Base-by-base conservation (phyloP, 2,329 filamentous ascomycete genomes). In the Westerdykella sp. region DNA sequence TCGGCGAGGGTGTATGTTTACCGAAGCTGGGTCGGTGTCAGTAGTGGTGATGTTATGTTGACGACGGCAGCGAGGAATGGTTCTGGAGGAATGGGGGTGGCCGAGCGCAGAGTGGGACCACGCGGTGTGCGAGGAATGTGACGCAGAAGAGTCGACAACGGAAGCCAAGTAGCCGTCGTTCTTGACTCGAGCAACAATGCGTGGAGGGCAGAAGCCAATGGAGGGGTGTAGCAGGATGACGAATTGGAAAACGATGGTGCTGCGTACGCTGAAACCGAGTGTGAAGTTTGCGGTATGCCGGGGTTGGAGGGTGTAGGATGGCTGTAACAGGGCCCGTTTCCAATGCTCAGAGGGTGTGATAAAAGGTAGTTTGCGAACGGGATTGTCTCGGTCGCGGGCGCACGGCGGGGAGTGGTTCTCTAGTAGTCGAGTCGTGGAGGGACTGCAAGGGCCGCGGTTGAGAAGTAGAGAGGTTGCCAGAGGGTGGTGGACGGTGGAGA, bases 141-240 rank as follows among this genome's bases (percentile, higher is more conserved):
- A 53, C 54, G 46, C 44, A 39, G 47, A 40, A 43, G 44, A 48
- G 40, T 47, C 46, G 50, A 55, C 52, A 50, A 59, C 53, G 54
- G 59, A 53, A 57, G 47, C 43, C 37, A 51, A 54, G 18, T 62
- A 62, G 50, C 58, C 53, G 59, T 50, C n/a, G 14, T 14, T 35
- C 10, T 15, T 18, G 32, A 35, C 32, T 35, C 32, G 32, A 9
- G 13, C 32, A 30, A 34, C 18, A 36, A 36, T 30, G 32, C 16
- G 32, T 13, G n/a, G 16, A 18, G n/a, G 10, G n/a, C 32, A 7
- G 7, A 16, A 34, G 32, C 13, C 32, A 18, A 15, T 14, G 32
- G n/a, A 14, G 30, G 32, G 32, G 32, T 35, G 32, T 38, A 43
- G 35, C 53, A 55, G 47, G 43, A 51, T 48, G 49, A 46, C 49